A percentile compares a stretch with the other conserved stretches of the same genome.
Evolutionary conservation across 257 asterid species (phyloP).

Genomic region (Solanum corneliomulleri): DNA sequence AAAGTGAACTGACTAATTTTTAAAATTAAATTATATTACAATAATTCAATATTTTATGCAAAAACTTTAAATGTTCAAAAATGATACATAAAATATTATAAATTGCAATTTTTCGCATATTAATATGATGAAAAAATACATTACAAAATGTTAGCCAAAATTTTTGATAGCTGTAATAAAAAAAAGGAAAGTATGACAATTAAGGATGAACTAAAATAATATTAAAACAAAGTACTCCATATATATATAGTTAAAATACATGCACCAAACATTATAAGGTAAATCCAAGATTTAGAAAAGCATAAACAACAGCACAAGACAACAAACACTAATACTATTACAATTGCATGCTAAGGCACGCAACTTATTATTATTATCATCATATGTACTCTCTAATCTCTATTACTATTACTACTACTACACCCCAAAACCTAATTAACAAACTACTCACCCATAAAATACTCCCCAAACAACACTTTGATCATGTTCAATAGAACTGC

Average conservation of each 20-base stretch:
- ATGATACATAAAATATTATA: too few relatives aligned
- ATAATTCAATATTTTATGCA: too few relatives aligned
- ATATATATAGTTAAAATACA: neutral
- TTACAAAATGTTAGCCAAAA: too few relatives aligned
- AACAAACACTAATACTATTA: neutral
- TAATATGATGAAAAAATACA: too few relatives aligned
- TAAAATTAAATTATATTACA: too few relatives aligned
- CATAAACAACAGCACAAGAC: neutral
- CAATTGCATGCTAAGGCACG: constrained; percentile 4
- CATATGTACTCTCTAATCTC: neutral
- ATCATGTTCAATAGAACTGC: constrained; percentile 13
- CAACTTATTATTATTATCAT: neutral
- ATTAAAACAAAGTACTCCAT: neutral
- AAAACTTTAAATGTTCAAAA: too few relatives aligned
- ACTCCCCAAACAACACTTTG: neutral
- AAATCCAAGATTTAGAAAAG: neutral
- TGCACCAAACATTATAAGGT: neutral
- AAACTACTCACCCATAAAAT: neutral
- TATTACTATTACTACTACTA: neutral
- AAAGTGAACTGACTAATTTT: too few relatives aligned
- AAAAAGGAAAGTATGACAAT: too few relatives aligned
- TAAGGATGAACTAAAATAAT: accelerated
- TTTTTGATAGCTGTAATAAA: accelerated
- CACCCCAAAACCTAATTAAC: neutral
- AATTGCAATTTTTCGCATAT: too few relatives aligned